These are phyloP conservation scores for Trichoderma sp. DNA, from an alignment of 2,329 filamentous ascomycete species.

Conservation along the genomic window DNA sequence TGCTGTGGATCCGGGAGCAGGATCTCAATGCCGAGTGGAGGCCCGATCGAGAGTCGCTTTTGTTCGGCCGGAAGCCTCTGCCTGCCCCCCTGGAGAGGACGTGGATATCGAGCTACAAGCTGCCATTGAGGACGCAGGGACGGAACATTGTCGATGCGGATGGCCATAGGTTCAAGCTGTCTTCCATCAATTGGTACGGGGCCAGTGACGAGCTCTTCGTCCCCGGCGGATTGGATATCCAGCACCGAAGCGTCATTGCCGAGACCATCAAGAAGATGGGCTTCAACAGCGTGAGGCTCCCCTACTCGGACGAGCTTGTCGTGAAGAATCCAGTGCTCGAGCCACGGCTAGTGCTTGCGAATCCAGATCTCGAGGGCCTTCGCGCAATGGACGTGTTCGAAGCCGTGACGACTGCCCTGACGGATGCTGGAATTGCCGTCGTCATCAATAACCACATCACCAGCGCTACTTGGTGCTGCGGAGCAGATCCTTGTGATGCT, in stretches of 20 bases:
- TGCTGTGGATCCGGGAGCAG: conserved; percentile 45
- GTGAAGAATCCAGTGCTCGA: conserved; percentile 55
- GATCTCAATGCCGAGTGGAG: conserved; percentile 45
- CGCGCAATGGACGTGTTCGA: conserved; percentile 60
- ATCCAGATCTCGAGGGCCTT: conserved; percentile 55
- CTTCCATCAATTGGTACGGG: conserved; percentile 69
- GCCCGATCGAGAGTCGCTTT: conserved; percentile 45
- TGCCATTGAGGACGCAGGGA: conserved; percentile 58
- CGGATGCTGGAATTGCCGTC: conserved; percentile 59
- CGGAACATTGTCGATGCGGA: conserved; percentile 58
- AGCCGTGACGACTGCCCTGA: conserved; percentile 57
- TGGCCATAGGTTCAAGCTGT: conserved; percentile 57
- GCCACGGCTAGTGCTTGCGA: conserved; percentile 50
- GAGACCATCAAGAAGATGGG: conserved; percentile 57
- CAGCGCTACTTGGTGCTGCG: conserved; percentile 65
- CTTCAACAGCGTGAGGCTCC: conserved; percentile 68
- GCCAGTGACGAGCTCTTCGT: conserved; percentile 65
- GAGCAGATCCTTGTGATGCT: conserved; percentile 63
- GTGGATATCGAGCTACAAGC: conserved; percentile 46
- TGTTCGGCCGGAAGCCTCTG: conserved; percentile 49
- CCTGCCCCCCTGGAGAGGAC: conserved; percentile 41
- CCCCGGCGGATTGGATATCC: conserved; percentile 59
- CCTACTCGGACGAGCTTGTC: conserved; percentile 68
- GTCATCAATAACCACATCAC: conserved; percentile 72
- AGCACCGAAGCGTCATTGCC: conserved; percentile 60